Evolutionary conservation across 2,329 filamentous ascomycete species (phyloP).

Genomic region (Ceratocystis colombiana): DNA sequence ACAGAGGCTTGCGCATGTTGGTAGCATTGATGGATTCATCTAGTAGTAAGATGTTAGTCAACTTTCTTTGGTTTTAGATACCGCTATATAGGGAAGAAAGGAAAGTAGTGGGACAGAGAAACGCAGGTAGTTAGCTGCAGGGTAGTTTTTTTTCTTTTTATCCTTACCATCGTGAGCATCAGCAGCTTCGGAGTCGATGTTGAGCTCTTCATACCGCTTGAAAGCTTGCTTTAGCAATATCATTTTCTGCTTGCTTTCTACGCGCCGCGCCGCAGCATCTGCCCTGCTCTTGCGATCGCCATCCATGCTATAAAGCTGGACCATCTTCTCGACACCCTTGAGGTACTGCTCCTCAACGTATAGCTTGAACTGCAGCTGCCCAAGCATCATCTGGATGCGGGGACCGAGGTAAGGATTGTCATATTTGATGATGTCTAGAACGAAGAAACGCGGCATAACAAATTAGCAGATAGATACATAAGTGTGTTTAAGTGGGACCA

Average conservation of each 20-base stretch:
- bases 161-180: conserved; percentile 69
- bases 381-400: conserved; percentile 97
- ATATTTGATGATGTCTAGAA: conserved; percentile 88
- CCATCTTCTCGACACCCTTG: conserved; percentile 98
- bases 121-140: conserved; percentile 16
- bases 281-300: conserved; percentile 91
- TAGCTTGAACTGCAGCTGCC: conserved; percentile 96
- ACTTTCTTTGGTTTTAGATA: too few relatives aligned
- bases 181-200: conserved; percentile 77
- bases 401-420: conserved; percentile 91
- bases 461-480: neutral
- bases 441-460: neutral
- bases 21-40: conserved; percentile 95
- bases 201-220: conserved; percentile 92
- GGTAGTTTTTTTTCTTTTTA: neutral
- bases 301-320: conserved; percentile 92
- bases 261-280: conserved; percentile 77
- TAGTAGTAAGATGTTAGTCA: conserved; percentile 34
- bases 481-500: neutral
- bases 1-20: conserved; percentile 91
- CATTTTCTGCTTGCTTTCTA: conserved; percentile 98
- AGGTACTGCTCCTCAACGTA: conserved; percentile 99
- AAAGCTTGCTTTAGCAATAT: conserved; percentile 88
- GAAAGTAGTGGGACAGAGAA: neutral
- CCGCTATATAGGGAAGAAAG: neutral